Evolutionary conservation across 352 stramenopile genomes (phyloP).

Genomic region (Phytophthora sansomeana): DNA sequence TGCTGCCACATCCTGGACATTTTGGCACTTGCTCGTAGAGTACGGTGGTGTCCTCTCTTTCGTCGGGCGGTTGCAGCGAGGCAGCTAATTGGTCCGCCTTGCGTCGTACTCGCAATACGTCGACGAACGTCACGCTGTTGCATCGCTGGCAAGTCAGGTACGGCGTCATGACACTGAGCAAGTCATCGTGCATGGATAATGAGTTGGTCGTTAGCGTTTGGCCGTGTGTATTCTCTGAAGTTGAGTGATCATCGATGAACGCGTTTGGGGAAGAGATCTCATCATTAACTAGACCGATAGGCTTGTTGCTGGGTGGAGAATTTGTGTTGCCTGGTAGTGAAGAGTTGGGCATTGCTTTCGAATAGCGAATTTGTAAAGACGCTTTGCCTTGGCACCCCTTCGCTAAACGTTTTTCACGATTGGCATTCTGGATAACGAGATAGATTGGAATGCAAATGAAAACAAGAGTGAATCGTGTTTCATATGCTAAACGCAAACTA

Average conservation of each 20-base stretch:
- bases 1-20: conserved; percentile 72
- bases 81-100: conserved; percentile 27
- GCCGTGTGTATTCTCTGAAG: neutral
- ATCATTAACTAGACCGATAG: neutral
- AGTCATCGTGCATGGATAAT: conserved; percentile 16
- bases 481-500: conserved; percentile 11
- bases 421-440: too few relatives aligned
- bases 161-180: conserved; percentile 52
- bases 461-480: conserved; percentile 13
- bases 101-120: conserved; percentile 57
- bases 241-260: neutral
- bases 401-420: neutral
- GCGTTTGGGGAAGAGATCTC: neutral
- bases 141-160: conserved; percentile 83
- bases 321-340: conserved; percentile 3
- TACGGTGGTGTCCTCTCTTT: conserved; percentile 19
- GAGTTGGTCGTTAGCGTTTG: neutral
- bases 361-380: conserved; percentile 1
- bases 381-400: conserved; percentile 21
- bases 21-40: conserved; percentile 68
- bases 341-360: conserved; percentile 16
- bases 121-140: conserved; percentile 83
- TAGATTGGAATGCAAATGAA: neutral
- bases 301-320: neutral
- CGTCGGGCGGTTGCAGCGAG: conserved; percentile 2